Percentiles rank a stretch among this genome's conserved stretches.
Conservation (phyloP, 495 filamentous ascomycete species). For the Tirmania nivea region DNA sequence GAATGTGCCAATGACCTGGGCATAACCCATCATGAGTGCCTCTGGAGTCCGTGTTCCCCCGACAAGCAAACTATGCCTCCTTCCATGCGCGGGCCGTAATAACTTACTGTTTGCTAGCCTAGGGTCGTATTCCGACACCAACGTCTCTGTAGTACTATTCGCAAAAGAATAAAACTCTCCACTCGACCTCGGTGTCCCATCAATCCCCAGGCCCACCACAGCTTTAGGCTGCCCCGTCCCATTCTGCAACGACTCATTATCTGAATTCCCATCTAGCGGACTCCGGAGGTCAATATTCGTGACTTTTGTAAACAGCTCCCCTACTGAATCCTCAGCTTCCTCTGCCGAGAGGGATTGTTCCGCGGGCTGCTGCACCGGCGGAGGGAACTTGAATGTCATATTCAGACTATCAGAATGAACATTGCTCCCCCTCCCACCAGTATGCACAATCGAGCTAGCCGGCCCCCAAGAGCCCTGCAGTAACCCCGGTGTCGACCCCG, state of each 20-base stretch:
- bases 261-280: conserved; percentile 4
- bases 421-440: conserved; percentile 12
- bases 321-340: conserved; percentile 6
- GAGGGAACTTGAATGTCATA: conserved; percentile 15
- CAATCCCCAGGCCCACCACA: conserved; percentile 2
- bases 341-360: conserved; percentile 5
- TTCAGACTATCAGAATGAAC: conserved; percentile 10
- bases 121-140: conserved; percentile 72
- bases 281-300: conserved; percentile 17
- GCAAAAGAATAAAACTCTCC: conserved; percentile 85
- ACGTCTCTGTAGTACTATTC: conserved; percentile 80
- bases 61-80: conserved; percentile 26
- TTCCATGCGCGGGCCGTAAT: conserved; percentile 32
- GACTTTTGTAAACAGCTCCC: conserved; percentile 10
- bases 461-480: background rate
- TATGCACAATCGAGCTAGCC: background rate
- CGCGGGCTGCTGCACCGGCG: background rate
- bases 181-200: conserved; percentile 64
- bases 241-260: background rate
- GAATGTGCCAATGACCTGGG: conserved; percentile 81
- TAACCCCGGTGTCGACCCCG: background rate
- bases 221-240: background rate
- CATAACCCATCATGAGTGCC: conserved; percentile 92
- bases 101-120: conserved; percentile 32
- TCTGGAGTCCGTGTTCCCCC: conserved; percentile 32